Conservation (phyloP, 192 early-diverging fungal genomes). For the Coemansia sp. region DNA sequence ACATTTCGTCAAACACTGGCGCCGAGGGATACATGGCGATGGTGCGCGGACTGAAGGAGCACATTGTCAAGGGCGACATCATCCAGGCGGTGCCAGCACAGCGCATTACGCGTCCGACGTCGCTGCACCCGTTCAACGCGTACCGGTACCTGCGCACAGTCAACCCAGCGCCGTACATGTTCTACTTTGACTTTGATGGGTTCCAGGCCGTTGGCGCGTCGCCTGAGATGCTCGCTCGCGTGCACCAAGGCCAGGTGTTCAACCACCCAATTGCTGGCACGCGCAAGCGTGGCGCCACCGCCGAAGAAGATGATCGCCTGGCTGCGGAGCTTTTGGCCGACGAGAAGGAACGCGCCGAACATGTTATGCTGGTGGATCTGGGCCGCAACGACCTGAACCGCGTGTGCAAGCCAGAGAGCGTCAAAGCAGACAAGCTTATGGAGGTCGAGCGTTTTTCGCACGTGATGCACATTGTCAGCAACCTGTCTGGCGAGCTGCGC, state of each 20-base stretch:
- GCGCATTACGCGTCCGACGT: constrained; percentile 80
- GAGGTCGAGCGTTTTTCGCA: constrained; percentile 94
- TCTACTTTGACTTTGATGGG: constrained; percentile 91
- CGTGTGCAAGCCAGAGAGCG: constrained; percentile 88
- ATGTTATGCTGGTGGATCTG: constrained; percentile 99
- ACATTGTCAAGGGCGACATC: constrained; percentile 95
- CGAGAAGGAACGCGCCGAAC: constrained; percentile 96
- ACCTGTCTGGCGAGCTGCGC: constrained; percentile 88
- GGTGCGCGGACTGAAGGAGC: constrained; percentile 82
- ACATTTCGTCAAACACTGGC: constrained; percentile 85
- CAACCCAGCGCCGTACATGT: constrained; percentile 99
- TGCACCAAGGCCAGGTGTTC: constrained; percentile 75
- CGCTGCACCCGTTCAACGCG: constrained; percentile 97
- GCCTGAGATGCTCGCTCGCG: constrained; percentile 96
- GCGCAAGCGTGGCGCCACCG: constrained; percentile 81
- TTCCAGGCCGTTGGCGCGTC: constrained; percentile 97
- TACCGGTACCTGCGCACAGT: constrained; percentile 92
- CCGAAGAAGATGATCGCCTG: constrained; percentile 85
- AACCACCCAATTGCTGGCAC: constrained; percentile 99
- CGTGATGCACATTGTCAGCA: constrained; percentile 99
- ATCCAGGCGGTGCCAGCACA: constrained; percentile 98
- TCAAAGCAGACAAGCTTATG: constrained; percentile 96
- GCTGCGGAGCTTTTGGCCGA: constrained; percentile 87
- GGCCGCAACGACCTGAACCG: constrained; percentile 99
- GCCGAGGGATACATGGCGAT: constrained; percentile 88